Conservation (phyloP, 1,284 basidiomycete genomes). For the Ustilago hordei region DNA sequence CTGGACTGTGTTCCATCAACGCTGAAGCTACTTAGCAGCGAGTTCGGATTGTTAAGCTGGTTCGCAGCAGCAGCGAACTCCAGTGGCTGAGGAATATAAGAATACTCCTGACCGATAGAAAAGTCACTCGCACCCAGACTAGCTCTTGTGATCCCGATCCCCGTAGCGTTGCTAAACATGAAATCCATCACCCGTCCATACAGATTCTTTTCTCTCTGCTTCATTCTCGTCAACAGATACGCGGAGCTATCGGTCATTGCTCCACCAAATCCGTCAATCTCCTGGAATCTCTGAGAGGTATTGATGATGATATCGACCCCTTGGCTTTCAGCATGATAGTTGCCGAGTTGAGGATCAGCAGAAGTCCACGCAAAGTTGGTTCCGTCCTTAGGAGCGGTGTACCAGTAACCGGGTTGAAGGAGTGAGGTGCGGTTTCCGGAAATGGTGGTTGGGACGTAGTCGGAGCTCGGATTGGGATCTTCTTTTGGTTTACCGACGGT, state of each 20-base stretch:
- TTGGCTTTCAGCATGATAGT: slow-evolving; percentile 31
- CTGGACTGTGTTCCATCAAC: slow-evolving; percentile 31
- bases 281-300: slow-evolving; percentile 29
- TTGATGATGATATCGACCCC: slow-evolving; percentile 54
- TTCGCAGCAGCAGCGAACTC: slow-evolving; percentile 18
- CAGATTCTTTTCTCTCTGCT: slow-evolving; percentile 24
- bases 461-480: slow-evolving; percentile 18
- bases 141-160: slow-evolving; percentile 42
- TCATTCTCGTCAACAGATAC: slow-evolving; percentile 42
- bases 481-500: slow-evolving; percentile 23
- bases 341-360: slow-evolving; percentile 21
- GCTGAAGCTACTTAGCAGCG: slow-evolving; percentile 34
- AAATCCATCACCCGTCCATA: slow-evolving; percentile 52
- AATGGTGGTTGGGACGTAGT: slow-evolving; percentile 36
- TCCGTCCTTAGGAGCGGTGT: slow-evolving; percentile 33
- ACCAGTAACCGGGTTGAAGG: slow-evolving; percentile 29
- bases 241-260: slow-evolving; percentile 57
- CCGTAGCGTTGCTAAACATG: slow-evolving; percentile 56
- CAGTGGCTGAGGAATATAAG: slow-evolving; percentile 27
- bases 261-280: slow-evolving; percentile 54
- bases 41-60: slow-evolving; percentile 23
- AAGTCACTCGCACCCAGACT: slow-evolving; percentile 56
- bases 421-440: slow-evolving; percentile 28
- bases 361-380: slow-evolving; percentile 48
- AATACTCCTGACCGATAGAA: slow-evolving; percentile 33